These are phyloP conservation scores for Heliamphora exappendiculata DNA, from an alignment of 148 eudicot species.

Conservation along the genomic window DNA sequence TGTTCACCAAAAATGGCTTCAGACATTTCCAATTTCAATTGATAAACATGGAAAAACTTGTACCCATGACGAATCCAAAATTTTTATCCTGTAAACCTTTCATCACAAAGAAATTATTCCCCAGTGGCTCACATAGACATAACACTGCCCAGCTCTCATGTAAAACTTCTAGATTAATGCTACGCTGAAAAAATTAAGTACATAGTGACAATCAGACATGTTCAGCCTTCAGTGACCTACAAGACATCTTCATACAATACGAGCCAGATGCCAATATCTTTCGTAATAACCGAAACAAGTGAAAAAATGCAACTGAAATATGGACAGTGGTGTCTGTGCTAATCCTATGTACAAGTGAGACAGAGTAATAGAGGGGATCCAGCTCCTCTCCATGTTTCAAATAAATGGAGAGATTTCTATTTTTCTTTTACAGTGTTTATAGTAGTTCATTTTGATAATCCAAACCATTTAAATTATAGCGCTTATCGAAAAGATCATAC, in stretches of 20 bases:
- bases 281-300: neutral
- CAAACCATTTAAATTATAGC: too few species aligned
- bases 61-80: neutral
- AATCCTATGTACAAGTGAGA: neutral
- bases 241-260: neutral
- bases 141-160: neutral
- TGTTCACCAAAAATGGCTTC: neutral
- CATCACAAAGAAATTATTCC: neutral
- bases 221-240: neutral
- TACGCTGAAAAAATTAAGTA: neutral
- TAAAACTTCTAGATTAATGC: neutral
- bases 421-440: too few species aligned
- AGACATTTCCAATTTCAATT: neutral
- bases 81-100: neutral
- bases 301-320: neutral
- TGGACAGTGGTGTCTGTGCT: neutral
- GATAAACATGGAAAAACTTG: neutral
- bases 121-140: neutral
- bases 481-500: too few species aligned
- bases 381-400: too few species aligned
- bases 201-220: neutral
- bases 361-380: neutral
- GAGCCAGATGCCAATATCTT: neutral
- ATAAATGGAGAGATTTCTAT: too few species aligned
- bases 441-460: too few species aligned